Conservation (phyloP, 306 rosid species). For the Pterocarpus macrocarpus region DNA sequence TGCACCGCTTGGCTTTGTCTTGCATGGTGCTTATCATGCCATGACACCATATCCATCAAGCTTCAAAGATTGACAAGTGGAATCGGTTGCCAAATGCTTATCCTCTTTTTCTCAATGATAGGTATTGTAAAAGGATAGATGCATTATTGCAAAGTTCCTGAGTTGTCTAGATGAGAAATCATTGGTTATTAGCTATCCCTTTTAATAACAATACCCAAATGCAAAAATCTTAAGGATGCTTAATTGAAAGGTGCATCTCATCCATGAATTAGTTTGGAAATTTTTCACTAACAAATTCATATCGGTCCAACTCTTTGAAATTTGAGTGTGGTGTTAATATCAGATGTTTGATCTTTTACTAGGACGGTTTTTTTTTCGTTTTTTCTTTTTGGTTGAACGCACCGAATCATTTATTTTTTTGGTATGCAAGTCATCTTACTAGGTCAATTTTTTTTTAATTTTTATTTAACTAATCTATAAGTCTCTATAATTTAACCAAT, state of each 20-base stretch:
- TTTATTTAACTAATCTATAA: no score
- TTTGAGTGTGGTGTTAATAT: no score
- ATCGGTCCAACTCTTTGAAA: no score
- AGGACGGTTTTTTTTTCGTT: no score
- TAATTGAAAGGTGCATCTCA: neutral
- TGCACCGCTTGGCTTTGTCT: neutral
- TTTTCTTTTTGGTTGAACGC: no score
- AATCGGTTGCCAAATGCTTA: slow-evolving; percentile 5
- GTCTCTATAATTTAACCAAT: no score
- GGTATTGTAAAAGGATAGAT: neutral
- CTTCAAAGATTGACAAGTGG: slow-evolving; percentile 9
- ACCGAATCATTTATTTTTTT: no score
- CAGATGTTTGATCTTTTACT: no score
- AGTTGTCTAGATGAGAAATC: neutral
- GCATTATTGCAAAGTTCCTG: slow-evolving; percentile 4
- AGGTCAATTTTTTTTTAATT: no score
- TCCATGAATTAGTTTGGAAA: neutral
- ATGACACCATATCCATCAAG: neutral
- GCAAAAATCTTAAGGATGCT: neutral
- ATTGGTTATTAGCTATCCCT: neutral
- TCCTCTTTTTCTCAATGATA: neutral
- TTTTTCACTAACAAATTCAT: no score
- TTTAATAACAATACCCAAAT: neutral
- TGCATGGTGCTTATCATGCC: slow-evolving; percentile 30
- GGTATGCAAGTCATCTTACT: no score